These are phyloP conservation scores for Cyphellophora europaea DNA, from an alignment of 2,329 filamentous ascomycete genomes.

Conservation along the genomic window DNA sequence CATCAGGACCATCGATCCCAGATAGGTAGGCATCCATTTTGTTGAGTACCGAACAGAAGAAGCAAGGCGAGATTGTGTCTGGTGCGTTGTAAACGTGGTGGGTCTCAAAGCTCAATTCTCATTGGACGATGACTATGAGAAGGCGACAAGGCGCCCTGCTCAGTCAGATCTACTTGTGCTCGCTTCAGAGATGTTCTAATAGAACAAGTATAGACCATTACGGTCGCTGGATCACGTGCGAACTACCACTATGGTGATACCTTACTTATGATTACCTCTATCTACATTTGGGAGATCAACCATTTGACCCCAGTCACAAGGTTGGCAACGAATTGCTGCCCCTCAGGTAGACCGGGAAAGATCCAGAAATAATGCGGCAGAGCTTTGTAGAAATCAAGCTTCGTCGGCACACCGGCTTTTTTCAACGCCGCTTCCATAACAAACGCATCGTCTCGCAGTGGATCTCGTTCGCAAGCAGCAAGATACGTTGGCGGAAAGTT, in stretches of 20 bases:
- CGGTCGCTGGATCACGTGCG: too few relatives aligned
- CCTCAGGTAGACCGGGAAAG: conserved; percentile 15
- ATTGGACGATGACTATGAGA: background rate
- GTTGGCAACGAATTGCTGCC: conserved; percentile 13
- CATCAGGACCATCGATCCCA: conserved; percentile 7
- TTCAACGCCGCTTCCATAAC: conserved; percentile 17
- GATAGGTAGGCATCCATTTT: too few relatives aligned
- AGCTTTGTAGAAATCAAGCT: conserved; percentile 16
- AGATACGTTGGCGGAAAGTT: conserved; percentile 17
- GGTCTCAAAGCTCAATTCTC: too few relatives aligned
- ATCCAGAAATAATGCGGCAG: conserved; percentile 19
- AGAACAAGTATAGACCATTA: too few relatives aligned
- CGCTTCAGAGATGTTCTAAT: too few relatives aligned
- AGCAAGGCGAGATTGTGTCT: too few relatives aligned
- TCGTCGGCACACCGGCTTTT: conserved; percentile 16
- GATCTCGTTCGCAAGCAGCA: conserved; percentile 16
- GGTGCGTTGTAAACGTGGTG: too few relatives aligned
- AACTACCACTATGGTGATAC: too few relatives aligned
- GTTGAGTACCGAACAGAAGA: too few relatives aligned
- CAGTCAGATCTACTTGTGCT: too few relatives aligned
- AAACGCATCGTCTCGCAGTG: conserved; percentile 15
- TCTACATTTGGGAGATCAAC: conserved; percentile 15
- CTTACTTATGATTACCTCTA: too few relatives aligned
- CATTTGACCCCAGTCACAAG: conserved; percentile 15
- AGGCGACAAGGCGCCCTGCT: too few relatives aligned